phyloP scores from a whole-genome alignment of 345 rosid species.

The Odontarrhena argentea region DNA sequence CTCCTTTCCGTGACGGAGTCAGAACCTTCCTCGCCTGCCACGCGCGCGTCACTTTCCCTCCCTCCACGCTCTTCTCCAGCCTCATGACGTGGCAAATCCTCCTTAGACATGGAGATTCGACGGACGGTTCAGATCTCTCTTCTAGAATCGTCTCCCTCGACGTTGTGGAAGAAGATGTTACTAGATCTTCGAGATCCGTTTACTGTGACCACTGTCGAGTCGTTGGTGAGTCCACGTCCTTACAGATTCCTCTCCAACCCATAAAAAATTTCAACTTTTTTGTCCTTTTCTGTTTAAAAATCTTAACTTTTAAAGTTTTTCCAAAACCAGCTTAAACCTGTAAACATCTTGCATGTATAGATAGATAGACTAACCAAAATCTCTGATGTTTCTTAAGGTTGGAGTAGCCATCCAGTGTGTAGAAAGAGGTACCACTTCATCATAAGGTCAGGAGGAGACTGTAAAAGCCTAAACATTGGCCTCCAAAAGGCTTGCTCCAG shows the following conservation, averaged over 20 bases:
- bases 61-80: slow-evolving; percentile 55
- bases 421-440: slow-evolving; percentile 75
- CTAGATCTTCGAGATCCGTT: slow-evolving; percentile 65
- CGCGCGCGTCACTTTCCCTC: slow-evolving; percentile 53
- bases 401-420: slow-evolving; percentile 84
- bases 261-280: background rate
- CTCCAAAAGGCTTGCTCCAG: slow-evolving; percentile 44
- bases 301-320: no score
- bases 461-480: slow-evolving; percentile 21
- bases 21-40: slow-evolving; percentile 49
- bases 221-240: slow-evolving; percentile 63
- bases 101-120: slow-evolving; percentile 53
- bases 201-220: slow-evolving; percentile 86
- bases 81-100: slow-evolving; percentile 65
- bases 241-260: slow-evolving; percentile 5
- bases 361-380: background rate
- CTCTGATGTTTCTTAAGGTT: slow-evolving; percentile 46
- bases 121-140: slow-evolving; percentile 45
- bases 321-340: background rate
- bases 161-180: slow-evolving; percentile 72
- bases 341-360: slow-evolving; percentile 3
- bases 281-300: background rate
- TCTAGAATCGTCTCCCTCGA: slow-evolving; percentile 49
- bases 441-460: slow-evolving; percentile 46
- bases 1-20: slow-evolving; percentile 54